Percentiles rank a stretch among this genome's conserved stretches.
These are phyloP conservation scores for Geosmithia putterillii DNA, from an alignment of 2,329 filamentous ascomycete genomes.

Conservation along the genomic window DNA sequence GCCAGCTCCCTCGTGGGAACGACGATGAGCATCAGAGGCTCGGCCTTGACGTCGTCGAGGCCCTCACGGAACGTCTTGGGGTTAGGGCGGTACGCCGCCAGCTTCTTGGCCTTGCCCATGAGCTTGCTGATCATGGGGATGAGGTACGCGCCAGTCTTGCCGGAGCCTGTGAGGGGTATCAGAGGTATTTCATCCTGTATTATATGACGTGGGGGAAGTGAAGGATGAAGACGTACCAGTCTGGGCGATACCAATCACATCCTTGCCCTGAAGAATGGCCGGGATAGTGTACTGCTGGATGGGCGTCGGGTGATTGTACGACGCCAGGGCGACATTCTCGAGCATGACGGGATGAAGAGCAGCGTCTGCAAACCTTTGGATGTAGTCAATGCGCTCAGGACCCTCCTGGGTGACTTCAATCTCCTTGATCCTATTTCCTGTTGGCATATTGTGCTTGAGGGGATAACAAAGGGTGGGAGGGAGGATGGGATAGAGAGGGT, in stretches of 20 bases:
- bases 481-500: not conserved
- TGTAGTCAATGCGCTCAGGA: constrained; percentile 33
- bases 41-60: constrained; percentile 48
- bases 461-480: not conserved
- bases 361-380: constrained; percentile 55
- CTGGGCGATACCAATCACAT: constrained; percentile 83
- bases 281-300: constrained; percentile 83
- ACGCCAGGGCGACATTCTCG: constrained; percentile 61
- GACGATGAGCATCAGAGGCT: constrained; percentile 79
- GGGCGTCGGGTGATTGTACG: constrained; percentile 64
- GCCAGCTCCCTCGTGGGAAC: constrained; percentile 83
- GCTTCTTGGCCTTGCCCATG: constrained; percentile 90
- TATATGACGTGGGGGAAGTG: not conserved
- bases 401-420: constrained; percentile 49
- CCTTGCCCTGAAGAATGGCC: constrained; percentile 61
- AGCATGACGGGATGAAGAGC: constrained; percentile 77
- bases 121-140: constrained; percentile 80
- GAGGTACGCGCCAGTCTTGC: constrained; percentile 89
- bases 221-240: constrained; percentile 52
- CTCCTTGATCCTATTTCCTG: constrained; percentile 35
- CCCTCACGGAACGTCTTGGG: constrained; percentile 39
- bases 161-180: constrained; percentile 79
- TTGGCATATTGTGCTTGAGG: not conserved
- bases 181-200: not conserved
- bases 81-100: constrained; percentile 67